These are phyloP conservation scores for Talaromyces borbonicus DNA, from an alignment of 495 filamentous ascomycete genomes.

Conservation along the genomic window DNA sequence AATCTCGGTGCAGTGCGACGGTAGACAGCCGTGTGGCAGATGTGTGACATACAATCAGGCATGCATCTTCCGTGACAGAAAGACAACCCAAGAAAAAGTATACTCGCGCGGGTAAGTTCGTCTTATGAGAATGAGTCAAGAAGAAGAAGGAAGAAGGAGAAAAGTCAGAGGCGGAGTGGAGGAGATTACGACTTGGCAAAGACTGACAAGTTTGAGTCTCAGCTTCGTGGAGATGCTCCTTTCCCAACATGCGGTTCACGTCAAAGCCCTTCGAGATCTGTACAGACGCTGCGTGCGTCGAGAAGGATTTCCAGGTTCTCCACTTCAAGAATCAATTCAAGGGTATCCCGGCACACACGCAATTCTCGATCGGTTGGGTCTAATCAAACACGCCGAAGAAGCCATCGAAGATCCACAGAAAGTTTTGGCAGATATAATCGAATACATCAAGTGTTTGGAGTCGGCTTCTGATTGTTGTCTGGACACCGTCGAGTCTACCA, in stretches of 20 bases:
- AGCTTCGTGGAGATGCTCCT: conserved; percentile 43
- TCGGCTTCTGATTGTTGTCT: neutral
- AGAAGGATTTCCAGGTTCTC: conserved; percentile 38
- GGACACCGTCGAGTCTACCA: neutral
- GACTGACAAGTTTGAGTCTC: neutral
- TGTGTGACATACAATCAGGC: conserved; percentile 39
- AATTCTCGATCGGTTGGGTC: conserved; percentile 35
- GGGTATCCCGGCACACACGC: conserved; percentile 37
- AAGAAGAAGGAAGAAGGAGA: too few species aligned
- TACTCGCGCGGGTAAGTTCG: conserved; percentile 36
- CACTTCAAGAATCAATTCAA: conserved; percentile 30
- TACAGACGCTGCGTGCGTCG: conserved; percentile 37
- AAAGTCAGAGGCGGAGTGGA: too few species aligned
- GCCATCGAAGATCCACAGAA: conserved; percentile 4
- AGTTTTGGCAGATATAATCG: conserved; percentile 6
- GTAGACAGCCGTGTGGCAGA: conserved; percentile 39
- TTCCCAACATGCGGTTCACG: conserved; percentile 35
- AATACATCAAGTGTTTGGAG: conserved; percentile 3
- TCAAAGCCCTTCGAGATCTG: conserved; percentile 35
- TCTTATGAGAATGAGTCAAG: too few species aligned
- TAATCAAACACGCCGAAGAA: conserved; percentile 42
- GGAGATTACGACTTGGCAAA: too few species aligned
- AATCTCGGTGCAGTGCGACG: conserved; percentile 28
- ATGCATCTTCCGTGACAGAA: conserved; percentile 38
- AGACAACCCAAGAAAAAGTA: conserved; percentile 38